Conservation (phyloP, 2,329 filamentous ascomycete species). For the Apiospora arundinis region DNA sequence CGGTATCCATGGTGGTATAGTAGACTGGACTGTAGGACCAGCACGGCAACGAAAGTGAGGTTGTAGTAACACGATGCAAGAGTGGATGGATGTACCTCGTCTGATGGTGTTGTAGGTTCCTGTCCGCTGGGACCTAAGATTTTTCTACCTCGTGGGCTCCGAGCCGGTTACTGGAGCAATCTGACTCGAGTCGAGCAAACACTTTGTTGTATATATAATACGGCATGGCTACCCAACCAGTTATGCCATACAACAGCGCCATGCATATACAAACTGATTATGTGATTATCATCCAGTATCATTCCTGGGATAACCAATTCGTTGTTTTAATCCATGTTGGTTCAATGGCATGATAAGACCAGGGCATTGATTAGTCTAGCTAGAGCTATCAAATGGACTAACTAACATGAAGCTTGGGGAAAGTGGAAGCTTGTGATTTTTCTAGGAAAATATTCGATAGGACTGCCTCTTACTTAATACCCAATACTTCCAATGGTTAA, state of each 20-base stretch:
- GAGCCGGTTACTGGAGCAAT: not conserved
- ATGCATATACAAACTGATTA: not conserved
- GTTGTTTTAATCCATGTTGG: not conserved
- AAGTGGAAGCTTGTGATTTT: not conserved
- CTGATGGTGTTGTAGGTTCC: slow-evolving; percentile 5
- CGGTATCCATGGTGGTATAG: slow-evolving; percentile 73
- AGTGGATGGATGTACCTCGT: not conserved
- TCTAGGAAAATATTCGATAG: no score
- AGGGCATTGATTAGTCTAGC: not conserved
- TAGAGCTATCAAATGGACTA: no score
- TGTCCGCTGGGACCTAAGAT: not conserved
- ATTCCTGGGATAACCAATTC: not conserved
- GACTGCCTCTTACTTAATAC: no score
- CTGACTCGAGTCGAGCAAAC: not conserved
- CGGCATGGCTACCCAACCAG: not conserved
- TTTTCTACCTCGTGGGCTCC: not conserved
- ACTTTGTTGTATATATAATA: not conserved
- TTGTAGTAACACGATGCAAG: not conserved
- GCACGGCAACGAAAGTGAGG: not conserved
- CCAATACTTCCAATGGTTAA: no score
- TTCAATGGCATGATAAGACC: not conserved
- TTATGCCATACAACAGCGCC: not conserved
- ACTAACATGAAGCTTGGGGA: not conserved
- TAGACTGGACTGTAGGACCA: not conserved
- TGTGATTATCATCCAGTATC: not conserved